Percentiles rank a stretch among this genome's conserved stretches.
Conservation (phyloP, 2,329 filamentous ascomycete species). For the Colletotrichum truncatum region DNA sequence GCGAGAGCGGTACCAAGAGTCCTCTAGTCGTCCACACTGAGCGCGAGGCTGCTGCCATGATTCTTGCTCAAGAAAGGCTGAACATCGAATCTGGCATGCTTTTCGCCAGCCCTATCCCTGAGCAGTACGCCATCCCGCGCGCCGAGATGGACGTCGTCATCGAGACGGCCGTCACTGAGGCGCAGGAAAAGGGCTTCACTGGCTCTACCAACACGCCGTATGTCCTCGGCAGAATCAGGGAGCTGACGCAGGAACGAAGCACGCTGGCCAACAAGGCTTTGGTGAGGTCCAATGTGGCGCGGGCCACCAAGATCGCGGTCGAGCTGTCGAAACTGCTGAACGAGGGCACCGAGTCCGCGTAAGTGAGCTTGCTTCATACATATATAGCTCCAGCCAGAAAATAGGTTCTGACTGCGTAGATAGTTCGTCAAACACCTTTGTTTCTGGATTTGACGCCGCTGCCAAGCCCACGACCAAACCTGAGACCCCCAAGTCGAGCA, state of each 20-base stretch:
- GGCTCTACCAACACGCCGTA: constrained; percentile 88
- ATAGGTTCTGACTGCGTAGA: constrained; percentile 32
- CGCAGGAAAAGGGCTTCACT: constrained; percentile 69
- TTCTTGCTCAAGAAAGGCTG: constrained; percentile 79
- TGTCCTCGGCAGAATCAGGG: constrained; percentile 80
- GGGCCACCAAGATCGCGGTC: constrained; percentile 63
- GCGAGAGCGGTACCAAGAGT: constrained; percentile 85
- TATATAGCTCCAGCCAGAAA: constrained; percentile 33
- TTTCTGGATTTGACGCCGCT: constrained; percentile 21
- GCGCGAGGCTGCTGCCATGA: constrained; percentile 87
- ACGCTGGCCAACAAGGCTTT: constrained; percentile 78
- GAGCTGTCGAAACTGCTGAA: constrained; percentile 52
- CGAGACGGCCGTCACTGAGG: constrained; percentile 72
- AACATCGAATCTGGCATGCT: constrained; percentile 81
- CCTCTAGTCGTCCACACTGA: constrained; percentile 80
- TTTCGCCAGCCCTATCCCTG: constrained; percentile 89
- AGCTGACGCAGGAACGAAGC: constrained; percentile 77
- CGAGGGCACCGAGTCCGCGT: constrained; percentile 23
- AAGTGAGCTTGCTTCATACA: constrained; percentile 24
- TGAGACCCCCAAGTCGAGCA: constrained; percentile 30
- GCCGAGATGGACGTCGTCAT: constrained; percentile 76
- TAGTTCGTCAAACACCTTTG: constrained; percentile 27
- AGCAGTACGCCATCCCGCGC: constrained; percentile 74
- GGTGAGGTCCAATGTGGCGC: constrained; percentile 61
- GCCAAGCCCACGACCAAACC: background rate